A percentile compares a stretch with the other conserved stretches of the same genome.
Conservation (phyloP, 2,329 filamentous ascomycete genomes). For the Sporothrix variecibatus region DNA sequence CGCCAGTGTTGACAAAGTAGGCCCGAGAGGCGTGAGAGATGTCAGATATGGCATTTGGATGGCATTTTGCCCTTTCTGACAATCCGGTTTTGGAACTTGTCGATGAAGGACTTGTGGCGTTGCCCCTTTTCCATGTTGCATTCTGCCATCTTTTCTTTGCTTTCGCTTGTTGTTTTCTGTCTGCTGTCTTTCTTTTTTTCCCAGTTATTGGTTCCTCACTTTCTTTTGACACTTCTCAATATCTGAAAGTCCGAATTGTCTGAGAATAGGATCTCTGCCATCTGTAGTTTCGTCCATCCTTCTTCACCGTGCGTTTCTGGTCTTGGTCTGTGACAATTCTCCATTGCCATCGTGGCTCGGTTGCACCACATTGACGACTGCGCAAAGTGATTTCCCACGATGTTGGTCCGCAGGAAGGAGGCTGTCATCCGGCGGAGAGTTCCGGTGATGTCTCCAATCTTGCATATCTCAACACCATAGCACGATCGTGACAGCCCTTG, state of each 20-base stretch:
- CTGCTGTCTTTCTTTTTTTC: background rate
- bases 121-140: background rate
- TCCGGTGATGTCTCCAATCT: background rate
- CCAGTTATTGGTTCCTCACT: background rate
- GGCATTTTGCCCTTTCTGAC: conserved; percentile 2
- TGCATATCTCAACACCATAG: conserved; percentile 1
- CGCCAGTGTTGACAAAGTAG: conserved; percentile 12
- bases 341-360: background rate
- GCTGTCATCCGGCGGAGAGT: background rate
- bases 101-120: background rate
- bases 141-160: background rate
- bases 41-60: background rate
- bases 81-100: conserved; percentile 15
- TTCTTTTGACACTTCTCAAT: background rate
- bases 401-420: background rate
- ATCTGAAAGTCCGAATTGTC: background rate
- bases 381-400: background rate
- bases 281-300: background rate
- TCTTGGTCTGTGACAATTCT: background rate
- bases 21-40: background rate
- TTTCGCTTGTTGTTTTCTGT: background rate
- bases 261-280: background rate
- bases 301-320: background rate
- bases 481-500: conserved; percentile 7
- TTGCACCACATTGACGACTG: background rate